Evolutionary conservation across 169 alveolate genomes (phyloP), one percentile per base, ranked within the genome.

Genomic region (Cryptosporidium felis): DNA sequence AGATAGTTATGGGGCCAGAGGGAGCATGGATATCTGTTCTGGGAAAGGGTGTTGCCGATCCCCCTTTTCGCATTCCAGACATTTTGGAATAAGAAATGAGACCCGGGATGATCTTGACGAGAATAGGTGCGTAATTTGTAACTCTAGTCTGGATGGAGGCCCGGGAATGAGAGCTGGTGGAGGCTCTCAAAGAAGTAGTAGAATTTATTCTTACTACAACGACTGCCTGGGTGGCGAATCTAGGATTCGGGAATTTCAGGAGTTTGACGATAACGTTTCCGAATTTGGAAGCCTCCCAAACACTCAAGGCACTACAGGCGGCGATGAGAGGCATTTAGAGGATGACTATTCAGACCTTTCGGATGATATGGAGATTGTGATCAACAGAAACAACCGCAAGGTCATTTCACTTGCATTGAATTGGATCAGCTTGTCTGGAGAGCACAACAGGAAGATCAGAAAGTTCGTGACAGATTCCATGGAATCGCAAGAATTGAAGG

Each of bases 401-500:
- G 61, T 74, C 14, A 49, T 74, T 21, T 32, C 44, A 12, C 85
- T 74, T 5, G 66, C 85, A 32, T n/a, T 74, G 23, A 74, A 51
- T 56, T 74, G 85, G 85, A 56, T 74, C 42, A 74, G 85, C n/a
- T 49, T 74, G 5, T 74, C 85, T 3, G 85, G 85, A 53, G 85
- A 74, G 12, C 85, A 74, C 21, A 74, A 74, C 53, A 47, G 40
- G 32, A 56, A 23, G 34, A 42, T 74, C 18, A 16, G 85, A 53
- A 74, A 56, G 28, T 74, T 74, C 56, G 58, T 74, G 21, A n/a
- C 23, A 14, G 85, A 74, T 16, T 74, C 85, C 36, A 74, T 74
- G 67, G 46, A 74, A 14, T 74, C 85, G 18, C n/a, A 28, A 9
- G 74, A 74, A 23, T 21, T 74, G 28, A 74, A 49, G 28, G 23